These are phyloP conservation scores for Lophiostoma macrostomum DNA, from an alignment of 495 filamentous ascomycete species.

Conservation along the genomic window DNA sequence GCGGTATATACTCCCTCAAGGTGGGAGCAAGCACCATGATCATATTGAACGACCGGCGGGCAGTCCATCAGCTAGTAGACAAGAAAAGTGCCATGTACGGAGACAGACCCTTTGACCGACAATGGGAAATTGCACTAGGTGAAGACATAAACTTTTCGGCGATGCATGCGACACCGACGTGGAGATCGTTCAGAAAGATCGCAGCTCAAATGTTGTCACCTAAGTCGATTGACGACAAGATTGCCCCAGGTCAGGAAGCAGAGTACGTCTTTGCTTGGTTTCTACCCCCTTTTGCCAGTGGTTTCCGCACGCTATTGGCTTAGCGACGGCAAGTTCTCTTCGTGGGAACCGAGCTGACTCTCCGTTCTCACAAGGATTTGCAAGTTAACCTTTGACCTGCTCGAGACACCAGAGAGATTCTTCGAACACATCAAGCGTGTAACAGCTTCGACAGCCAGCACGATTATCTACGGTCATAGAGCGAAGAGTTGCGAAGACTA, in stretches of 20 bases:
- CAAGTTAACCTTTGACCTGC: too few species aligned
- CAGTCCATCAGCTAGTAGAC: conserved; percentile 37
- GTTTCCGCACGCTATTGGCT: not conserved
- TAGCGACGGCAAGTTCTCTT: not conserved
- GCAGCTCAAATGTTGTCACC: conserved; percentile 5
- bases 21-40: conserved; percentile 29
- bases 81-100: conserved; percentile 16
- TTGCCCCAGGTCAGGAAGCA: conserved; percentile 6
- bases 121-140: not conserved
- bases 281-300: not conserved
- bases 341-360: not conserved
- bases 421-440: too few species aligned
- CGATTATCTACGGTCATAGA: too few species aligned
- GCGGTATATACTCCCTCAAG: conserved; percentile 35
- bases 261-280: conserved; percentile 5
- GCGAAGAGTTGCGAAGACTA: too few species aligned
- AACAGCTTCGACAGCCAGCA: too few species aligned
- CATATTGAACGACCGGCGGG: conserved; percentile 34
- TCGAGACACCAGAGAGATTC: too few species aligned
- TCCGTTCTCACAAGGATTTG: too few species aligned
- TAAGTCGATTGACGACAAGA: not conserved
- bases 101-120: conserved; percentile 1
- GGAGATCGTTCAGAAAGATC: conserved; percentile 17
- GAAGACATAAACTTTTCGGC: conserved; percentile 10
- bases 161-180: conserved; percentile 7